A percentile compares a stretch with the other conserved stretches of the same genome.
Conservation (phyloP, 1,139 yeast genomes). For the Entelexis paramagnoliae region DNA sequence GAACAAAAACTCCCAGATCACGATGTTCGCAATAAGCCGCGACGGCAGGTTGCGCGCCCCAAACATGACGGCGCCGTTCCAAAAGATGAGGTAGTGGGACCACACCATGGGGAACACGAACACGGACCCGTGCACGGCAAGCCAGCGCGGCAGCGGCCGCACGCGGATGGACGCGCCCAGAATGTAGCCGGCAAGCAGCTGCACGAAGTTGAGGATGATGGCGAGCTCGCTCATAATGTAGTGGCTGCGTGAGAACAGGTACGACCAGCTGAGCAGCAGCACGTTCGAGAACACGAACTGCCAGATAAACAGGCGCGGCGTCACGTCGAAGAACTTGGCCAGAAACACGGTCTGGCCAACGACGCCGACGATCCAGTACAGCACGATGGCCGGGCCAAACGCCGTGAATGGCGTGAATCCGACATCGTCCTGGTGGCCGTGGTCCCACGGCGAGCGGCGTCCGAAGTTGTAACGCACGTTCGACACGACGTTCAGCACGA, state of each 20-base stretch:
- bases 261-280: slow-evolving; percentile 50
- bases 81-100: slow-evolving; percentile 60
- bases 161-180: slow-evolving; percentile 51
- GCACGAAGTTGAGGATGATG: slow-evolving; percentile 47
- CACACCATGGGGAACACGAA: slow-evolving; percentile 65
- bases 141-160: slow-evolving; percentile 44
- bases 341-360: slow-evolving; percentile 47
- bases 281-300: slow-evolving; percentile 56
- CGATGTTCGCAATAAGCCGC: slow-evolving; percentile 59
- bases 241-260: slow-evolving; percentile 47
- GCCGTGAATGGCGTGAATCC: slow-evolving; percentile 60
- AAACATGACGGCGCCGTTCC: slow-evolving; percentile 72
- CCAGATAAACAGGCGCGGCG: slow-evolving; percentile 41
- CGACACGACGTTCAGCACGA: slow-evolving; percentile 45
- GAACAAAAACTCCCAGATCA: slow-evolving; percentile 67
- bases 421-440: slow-evolving; percentile 33
- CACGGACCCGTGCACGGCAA: slow-evolving; percentile 52
- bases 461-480: slow-evolving; percentile 47
- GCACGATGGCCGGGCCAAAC: slow-evolving; percentile 41
- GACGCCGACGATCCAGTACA: slow-evolving; percentile 50
- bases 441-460: slow-evolving; percentile 34
- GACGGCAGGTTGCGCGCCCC: slow-evolving; percentile 43
- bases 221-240: slow-evolving; percentile 49
- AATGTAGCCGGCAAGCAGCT: slow-evolving; percentile 47
- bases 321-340: slow-evolving; percentile 42